Conservation (phyloP, 2,329 filamentous ascomycete species). For the Daldinia eschscholtzii region DNA sequence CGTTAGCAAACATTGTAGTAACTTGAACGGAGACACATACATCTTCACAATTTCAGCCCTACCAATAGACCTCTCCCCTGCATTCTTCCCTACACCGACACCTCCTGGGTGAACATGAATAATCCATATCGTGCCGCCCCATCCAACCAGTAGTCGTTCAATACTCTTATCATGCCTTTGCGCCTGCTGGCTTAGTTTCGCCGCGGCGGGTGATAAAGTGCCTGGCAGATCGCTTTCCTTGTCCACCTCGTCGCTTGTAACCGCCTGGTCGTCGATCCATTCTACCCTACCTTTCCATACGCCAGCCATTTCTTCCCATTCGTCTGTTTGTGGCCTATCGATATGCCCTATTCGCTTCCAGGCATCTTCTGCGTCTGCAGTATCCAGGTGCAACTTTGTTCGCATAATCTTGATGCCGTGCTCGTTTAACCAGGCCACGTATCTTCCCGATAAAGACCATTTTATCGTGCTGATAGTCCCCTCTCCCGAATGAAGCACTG, state of each 20-base stretch:
- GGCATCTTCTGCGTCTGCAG: constrained; percentile 80
- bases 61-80: constrained; percentile 78
- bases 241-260: constrained; percentile 78
- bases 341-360: constrained; percentile 97
- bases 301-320: constrained; percentile 96
- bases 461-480: constrained; percentile 91
- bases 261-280: constrained; percentile 87
- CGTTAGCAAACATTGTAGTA: constrained; percentile 47
- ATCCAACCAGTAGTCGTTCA: constrained; percentile 91
- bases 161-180: constrained; percentile 62
- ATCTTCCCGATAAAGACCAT: constrained; percentile 93
- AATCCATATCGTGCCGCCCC: constrained; percentile 97
- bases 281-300: constrained; percentile 94
- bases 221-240: constrained; percentile 52
- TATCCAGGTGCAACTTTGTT: constrained; percentile 84
- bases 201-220: constrained; percentile 59
- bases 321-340: constrained; percentile 84
- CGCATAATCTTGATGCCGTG: constrained; percentile 98
- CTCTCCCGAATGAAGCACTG: constrained; percentile 89
- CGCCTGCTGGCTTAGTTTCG: constrained; percentile 64
- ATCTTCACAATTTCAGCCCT: constrained; percentile 92
- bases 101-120: constrained; percentile 87
- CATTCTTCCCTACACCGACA: constrained; percentile 73
- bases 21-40: constrained; percentile 65
- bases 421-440: constrained; percentile 95